Evolutionary conservation across 306 rosid genomes (phyloP).

Genomic region (Sicyos baderoa): DNA sequence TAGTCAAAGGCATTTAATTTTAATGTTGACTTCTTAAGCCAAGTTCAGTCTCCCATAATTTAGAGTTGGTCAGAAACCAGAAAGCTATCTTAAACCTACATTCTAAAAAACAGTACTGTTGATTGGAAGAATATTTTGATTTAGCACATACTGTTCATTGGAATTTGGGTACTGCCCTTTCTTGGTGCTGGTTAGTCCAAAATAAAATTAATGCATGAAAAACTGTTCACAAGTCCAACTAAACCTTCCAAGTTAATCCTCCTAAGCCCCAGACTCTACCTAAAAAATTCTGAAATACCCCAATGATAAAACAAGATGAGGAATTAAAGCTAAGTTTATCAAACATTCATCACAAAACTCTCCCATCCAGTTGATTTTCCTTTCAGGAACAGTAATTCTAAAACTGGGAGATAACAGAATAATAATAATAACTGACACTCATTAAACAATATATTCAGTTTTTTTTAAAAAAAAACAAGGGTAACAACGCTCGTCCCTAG

Average conservation of each 20-base stretch:
- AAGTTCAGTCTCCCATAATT: constrained; percentile 3
- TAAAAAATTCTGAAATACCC: not conserved
- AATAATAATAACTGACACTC: not conserved
- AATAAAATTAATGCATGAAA: constrained; percentile 2
- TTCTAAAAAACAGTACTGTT: not conserved
- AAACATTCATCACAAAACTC: constrained; percentile 7
- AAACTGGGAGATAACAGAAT: not conserved
- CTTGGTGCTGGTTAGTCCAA: constrained; percentile 1
- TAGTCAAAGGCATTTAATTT: too few relatives aligned
- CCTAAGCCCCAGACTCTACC: not conserved
- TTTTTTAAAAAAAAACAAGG: too few relatives aligned
- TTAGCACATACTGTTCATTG: not conserved
- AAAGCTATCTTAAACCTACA: not conserved
- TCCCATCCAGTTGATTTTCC: not conserved
- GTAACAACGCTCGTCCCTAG: too few relatives aligned
- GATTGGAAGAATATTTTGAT: too few relatives aligned
- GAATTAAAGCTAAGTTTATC: not conserved
- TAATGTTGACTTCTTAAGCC: not conserved
- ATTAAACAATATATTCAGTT: not conserved
- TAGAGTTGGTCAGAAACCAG: not conserved
- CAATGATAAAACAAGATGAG: not conserved
- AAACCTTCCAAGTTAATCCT: constrained; percentile 4
- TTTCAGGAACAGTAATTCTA: not conserved
- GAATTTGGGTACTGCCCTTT: not conserved
- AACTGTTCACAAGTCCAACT: not conserved